These are phyloP conservation scores for Tagetes erecta DNA, from an alignment of 129 eudicot genomes.

Conservation along the genomic window DNA sequence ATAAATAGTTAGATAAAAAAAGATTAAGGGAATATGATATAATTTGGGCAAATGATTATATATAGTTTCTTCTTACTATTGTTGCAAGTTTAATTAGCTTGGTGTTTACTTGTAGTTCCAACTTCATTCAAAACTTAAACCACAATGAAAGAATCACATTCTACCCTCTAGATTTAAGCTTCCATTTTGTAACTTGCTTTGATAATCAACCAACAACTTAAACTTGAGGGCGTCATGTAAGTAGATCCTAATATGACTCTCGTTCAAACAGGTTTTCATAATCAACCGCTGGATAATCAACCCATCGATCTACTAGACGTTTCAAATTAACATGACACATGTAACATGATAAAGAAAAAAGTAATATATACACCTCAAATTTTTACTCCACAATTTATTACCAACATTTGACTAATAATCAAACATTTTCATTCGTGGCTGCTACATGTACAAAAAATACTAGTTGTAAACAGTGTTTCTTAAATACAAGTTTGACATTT, in stretches of 20 bases:
- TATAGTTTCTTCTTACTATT: conserved; percentile 12
- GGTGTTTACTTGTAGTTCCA: conserved; percentile 18
- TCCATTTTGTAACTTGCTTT: conserved; percentile 29
- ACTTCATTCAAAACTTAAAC: conserved; percentile 27
- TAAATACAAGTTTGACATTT: conserved; percentile 25
- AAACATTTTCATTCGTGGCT: background rate
- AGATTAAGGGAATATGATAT: background rate
- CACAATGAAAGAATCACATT: conserved; percentile 39
- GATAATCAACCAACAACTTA: background rate
- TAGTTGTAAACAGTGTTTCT: background rate
- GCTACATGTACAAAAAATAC: background rate
- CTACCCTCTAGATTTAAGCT: conserved; percentile 21
- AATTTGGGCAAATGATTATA: conserved; percentile 8
- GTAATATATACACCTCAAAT: background rate
- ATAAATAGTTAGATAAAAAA: conserved; percentile 1
- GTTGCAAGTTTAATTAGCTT: conserved; percentile 14
- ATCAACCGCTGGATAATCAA: background rate
- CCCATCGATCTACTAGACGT: background rate
- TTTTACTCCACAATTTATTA: background rate
- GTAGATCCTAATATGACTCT: background rate
- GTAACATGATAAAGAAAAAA: background rate
- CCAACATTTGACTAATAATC: background rate
- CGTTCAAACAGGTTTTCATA: background rate
- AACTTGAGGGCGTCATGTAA: background rate
- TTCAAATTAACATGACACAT: background rate